Evolutionary conservation across 768 basidiomycete genomes (phyloP), one percentile per base, ranked within the genome.

Genomic region (Tulasnella sp.): DNA sequence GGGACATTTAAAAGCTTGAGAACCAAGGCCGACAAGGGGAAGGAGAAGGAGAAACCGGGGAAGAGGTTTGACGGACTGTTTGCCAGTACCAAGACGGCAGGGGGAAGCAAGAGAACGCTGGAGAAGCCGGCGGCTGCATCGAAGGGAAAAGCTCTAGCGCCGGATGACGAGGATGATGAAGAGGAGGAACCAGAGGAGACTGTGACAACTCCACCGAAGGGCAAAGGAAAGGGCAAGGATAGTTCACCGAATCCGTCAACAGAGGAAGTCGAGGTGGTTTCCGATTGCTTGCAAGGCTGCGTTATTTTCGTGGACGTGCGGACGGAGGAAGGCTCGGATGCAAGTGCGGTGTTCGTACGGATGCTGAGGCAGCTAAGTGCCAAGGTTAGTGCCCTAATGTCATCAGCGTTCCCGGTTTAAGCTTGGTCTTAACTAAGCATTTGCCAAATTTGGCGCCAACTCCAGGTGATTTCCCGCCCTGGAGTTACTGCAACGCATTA

Each of bases 241-340:
- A 61, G 40, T 37, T 42, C 76, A 39, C 73, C 79, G 5, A 61
- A 42, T 39, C 23, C 78, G 18, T 46, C 77, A 20, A 61, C 55
- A n/a, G 74, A 37, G 5, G 35, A 46, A 16, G 23, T 69, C 13
- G 79, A 73, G 23, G 42, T 70, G 15, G n/a, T 61, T 29, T 70
- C 55, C 35, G 80, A 74, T 46, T 73, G 72, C 46, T 85, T 96
- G 79, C 90, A 90, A 77, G 88, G 90, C 16, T 95, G 94, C 77
- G 87, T 88, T 1, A 90, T 95, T 11, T 96, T 93, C 81, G 94
- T 96, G 71, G 95, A 96, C 82, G 93, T 97, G 37, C 82, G 87
- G 80, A 90, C 89, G 16, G 88, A 88, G 44, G 90, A 91, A 78
- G 94, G 92, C 0, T 93, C 94, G 75, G 90, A 96, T 81, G 93